These are phyloP conservation scores for Asterella californica DNA, from an alignment of 225 moss, liverwort and hornwort species.

Conservation along the genomic window DNA sequence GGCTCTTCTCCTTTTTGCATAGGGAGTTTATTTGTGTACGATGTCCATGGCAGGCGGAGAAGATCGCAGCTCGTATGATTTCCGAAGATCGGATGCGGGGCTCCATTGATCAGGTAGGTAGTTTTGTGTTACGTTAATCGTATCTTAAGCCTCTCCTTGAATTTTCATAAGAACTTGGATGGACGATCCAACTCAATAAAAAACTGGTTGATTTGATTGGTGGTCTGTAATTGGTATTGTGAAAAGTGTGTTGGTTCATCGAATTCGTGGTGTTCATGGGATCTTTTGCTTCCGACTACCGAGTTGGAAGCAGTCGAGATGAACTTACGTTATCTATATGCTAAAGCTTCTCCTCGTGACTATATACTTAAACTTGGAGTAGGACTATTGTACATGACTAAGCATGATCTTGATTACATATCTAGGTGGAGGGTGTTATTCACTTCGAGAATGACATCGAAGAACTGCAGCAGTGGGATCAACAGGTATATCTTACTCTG, in stretches of 20 bases:
- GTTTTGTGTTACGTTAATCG: background rate
- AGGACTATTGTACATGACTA: background rate
- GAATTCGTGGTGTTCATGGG: background rate
- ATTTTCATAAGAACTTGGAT: background rate
- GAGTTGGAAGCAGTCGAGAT: background rate
- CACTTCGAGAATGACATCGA: conserved; percentile 99
- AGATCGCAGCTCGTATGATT: conserved; percentile 97
- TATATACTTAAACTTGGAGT: background rate
- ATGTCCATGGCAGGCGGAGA: conserved; percentile 66
- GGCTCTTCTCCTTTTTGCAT: background rate
- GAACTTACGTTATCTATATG: background rate
- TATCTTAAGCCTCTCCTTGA: background rate
- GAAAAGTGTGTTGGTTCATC: background rate
- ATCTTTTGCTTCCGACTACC: background rate
- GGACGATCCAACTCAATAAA: background rate
- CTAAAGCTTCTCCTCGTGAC: background rate
- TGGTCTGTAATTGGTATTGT: background rate
- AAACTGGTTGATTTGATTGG: too few species aligned
- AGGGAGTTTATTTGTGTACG: background rate
- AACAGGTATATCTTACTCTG: conserved; percentile 53
- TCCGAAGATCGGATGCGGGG: conserved; percentile 99
- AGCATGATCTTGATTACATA: background rate
- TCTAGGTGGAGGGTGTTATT: conserved; percentile 92
- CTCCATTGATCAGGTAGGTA: conserved; percentile 87
- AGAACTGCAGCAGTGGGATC: conserved; percentile 99